Conservation (phyloP, 139 green algal genomes). For the Auxenochlorella pyrenoidosa region DNA sequence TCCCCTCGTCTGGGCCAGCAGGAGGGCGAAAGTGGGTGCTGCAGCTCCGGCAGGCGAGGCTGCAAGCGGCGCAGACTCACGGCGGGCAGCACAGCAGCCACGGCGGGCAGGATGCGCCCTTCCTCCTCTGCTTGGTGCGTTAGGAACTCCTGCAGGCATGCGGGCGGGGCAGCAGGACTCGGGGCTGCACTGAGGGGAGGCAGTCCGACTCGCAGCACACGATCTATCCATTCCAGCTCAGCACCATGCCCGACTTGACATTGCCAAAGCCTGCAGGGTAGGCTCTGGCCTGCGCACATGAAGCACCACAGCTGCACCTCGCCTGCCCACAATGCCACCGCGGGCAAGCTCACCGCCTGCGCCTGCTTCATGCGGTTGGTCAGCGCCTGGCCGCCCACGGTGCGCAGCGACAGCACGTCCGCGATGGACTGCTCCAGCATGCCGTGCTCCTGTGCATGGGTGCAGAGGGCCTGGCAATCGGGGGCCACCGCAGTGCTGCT, state of each 20-base stretch:
- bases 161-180: too few species aligned
- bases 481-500: too few species aligned
- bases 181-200: background rate
- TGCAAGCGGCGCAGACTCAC: too few species aligned
- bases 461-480: background rate
- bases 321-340: too few species aligned
- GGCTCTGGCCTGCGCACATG: too few species aligned
- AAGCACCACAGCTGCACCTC: too few species aligned
- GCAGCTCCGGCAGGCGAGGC: too few species aligned
- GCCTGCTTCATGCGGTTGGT: slow-evolving; percentile 29
- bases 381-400: background rate
- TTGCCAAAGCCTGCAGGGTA: too few species aligned
- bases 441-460: background rate
- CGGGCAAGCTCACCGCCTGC: background rate
- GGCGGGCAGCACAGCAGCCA: background rate
- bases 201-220: background rate
- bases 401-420: slow-evolving; percentile 18
- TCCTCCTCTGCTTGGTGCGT: slow-evolving; percentile 24
- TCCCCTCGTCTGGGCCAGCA: too few species aligned
- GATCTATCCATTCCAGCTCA: too few species aligned
- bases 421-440: slow-evolving; percentile 9
- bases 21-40: too few species aligned
- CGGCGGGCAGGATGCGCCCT: slow-evolving; percentile 1
- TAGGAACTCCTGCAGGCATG: slow-evolving; percentile 4
- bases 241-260: too few species aligned